phyloP scores from a whole-genome alignment of 305 asterid genomes.

The Stenogyne calaminthoides region DNA sequence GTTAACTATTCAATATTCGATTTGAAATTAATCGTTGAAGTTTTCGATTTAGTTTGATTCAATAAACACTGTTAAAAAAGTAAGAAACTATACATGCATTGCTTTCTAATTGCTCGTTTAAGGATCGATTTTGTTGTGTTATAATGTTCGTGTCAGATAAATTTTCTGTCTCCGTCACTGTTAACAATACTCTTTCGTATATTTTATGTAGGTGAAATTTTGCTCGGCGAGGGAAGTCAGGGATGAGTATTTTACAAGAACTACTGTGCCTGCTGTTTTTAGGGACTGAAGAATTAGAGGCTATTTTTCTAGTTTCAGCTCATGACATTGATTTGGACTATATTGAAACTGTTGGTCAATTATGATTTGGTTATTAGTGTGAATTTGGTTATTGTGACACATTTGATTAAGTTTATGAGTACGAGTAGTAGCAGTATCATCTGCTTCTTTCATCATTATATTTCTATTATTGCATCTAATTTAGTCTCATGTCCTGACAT shows the following conservation, averaged over 20 bases:
- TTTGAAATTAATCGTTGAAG: not conserved
- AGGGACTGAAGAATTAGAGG: conserved; percentile 37
- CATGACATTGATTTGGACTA: not conserved
- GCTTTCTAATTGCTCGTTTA: not conserved
- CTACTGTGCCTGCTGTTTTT: conserved; percentile 54
- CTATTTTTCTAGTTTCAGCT: not conserved
- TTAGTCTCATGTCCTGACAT: not conserved
- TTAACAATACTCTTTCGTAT: not conserved
- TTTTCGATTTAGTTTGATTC: not conserved
- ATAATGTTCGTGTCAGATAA: not conserved
- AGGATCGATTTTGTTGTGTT: not conserved
- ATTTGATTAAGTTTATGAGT: not conserved
- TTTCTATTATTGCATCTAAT: not conserved
- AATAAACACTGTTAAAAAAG: not conserved
- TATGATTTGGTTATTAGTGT: not conserved
- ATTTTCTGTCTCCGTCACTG: not conserved
- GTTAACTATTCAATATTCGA: not conserved
- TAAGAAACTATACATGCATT: not conserved
- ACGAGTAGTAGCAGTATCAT: not conserved
- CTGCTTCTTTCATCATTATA: not conserved
- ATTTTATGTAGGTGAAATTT: conserved; percentile 54
- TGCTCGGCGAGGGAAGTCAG: conserved; percentile 50
- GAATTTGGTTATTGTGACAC: not conserved
- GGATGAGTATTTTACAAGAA: conserved; percentile 53
- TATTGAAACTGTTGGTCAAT: not conserved